Evolutionary conservation across 352 stramenopile genomes (phyloP), one percentile per base, ranked within the genome.

Genomic region (Pythium monospermum): DNA sequence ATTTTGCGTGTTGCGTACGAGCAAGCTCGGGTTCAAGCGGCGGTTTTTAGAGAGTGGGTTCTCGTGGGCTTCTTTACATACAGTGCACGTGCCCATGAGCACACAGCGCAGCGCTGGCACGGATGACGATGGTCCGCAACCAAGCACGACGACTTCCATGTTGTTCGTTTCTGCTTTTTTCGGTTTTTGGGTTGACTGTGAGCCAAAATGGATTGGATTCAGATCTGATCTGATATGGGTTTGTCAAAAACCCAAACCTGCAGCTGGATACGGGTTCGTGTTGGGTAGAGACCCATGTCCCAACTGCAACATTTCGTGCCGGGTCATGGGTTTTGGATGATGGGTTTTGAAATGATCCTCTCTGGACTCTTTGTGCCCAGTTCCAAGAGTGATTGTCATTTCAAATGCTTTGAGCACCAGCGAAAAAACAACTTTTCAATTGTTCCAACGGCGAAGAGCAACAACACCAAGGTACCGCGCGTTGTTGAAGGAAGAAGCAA

Each of bases 61-160:
- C 16, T 55, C 40, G 38, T 88, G 64, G 16, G 83, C 83, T 53
- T 89, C 83, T 21, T 53, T 57, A 36, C 83, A 94, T 25, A 94
- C 79, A 10, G 19, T 41, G 51, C 83, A 94, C 22, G 61, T 51
- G 40, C 66, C 65, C 28, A 38, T 68, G 37, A 94, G 53, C 42
- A 94, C 59, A 41, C 83, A 94, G 15, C 79, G 75, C 61, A 94
- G 68, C 25, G 76, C 83, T 18, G 83, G 83, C 53, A 94, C 75
- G 40, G 83, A 87, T 21, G 79, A 87, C 33, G 83, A 94, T n/a
- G 83, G 82, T 2, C 83, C 83, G 59, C 81, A 85, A 13, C 83
- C 83, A 28, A 94, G 74, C 28, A 94, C 71, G 35, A 91, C 61
- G 19, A 94, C 75, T 57, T 94, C 83, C 72, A 94, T 91, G 2